Conservation (phyloP, 2,329 filamentous ascomycete genomes). For the Ceratocystis cubensis region DNA sequence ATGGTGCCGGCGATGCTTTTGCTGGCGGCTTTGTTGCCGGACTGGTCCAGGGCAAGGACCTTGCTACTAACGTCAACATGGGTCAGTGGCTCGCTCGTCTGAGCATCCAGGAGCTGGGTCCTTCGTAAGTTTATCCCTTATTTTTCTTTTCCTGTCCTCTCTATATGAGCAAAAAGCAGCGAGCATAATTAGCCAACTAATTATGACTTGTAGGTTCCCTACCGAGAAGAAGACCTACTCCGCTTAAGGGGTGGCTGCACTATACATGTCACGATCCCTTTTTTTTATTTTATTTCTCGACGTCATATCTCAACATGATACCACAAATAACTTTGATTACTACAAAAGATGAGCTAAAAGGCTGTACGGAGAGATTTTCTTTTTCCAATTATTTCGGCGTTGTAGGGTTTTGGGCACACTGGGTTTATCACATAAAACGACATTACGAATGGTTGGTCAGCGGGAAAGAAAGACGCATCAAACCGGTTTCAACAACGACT, state of each 20-base stretch:
- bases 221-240: slow-evolving; percentile 69
- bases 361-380: slow-evolving; percentile 2
- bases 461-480: slow-evolving; percentile 20
- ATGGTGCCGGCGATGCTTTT: slow-evolving; percentile 92
- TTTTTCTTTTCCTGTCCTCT: background rate
- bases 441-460: slow-evolving; percentile 17
- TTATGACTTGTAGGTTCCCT: slow-evolving; percentile 48
- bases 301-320: slow-evolving; percentile 21
- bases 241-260: slow-evolving; percentile 25
- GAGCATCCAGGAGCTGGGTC: slow-evolving; percentile 89
- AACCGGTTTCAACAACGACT: slow-evolving; percentile 45
- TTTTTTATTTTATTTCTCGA: slow-evolving; percentile 5
- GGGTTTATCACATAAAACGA: slow-evolving; percentile 15
- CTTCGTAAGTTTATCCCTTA: slow-evolving; percentile 57
- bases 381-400: slow-evolving; percentile 15
- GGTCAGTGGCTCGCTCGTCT: slow-evolving; percentile 93
- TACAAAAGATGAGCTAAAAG: background rate
- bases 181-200: background rate
- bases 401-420: slow-evolving; percentile 20
- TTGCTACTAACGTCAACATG: slow-evolving; percentile 72
- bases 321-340: slow-evolving; percentile 5
- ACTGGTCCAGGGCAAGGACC: slow-evolving; percentile 67
- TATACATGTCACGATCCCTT: background rate
- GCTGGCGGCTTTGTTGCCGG: slow-evolving; percentile 88
- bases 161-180: background rate